Conservation (phyloP, 169 alveolate genomes). For the Toxoplasma gondii region DNA sequence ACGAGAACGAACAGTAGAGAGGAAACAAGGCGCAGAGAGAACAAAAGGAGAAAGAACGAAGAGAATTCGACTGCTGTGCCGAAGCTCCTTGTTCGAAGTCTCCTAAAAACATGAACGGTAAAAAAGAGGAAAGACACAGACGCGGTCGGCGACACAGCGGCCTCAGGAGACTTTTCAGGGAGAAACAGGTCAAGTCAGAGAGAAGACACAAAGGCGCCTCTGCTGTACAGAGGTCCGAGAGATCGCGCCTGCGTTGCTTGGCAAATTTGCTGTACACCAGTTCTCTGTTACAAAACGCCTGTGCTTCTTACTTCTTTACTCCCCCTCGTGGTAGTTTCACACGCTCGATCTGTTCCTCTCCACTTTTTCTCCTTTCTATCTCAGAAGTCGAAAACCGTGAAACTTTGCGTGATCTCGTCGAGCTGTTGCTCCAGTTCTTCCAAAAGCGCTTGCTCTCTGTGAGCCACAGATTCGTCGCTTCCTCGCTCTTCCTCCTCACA, state of each 20-base stretch:
- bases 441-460: neutral
- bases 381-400: neutral
- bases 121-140: neutral
- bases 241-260: neutral
- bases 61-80: neutral
- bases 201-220: neutral
- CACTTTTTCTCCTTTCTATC: neutral
- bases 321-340: no score
- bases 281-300: no score
- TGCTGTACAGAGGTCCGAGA: neutral
- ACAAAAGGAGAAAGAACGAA: neutral
- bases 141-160: no score
- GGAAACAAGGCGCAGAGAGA: neutral
- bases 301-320: no score
- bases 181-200: neutral
- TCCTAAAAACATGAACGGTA: neutral
- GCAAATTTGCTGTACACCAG: no score
- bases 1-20: neutral
- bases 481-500: neutral
- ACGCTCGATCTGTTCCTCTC: no score
- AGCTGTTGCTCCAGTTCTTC: slow-evolving; percentile 21
- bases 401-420: slow-evolving; percentile 9
- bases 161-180: neutral
- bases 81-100: neutral
- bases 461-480: neutral